Evolutionary conservation across 441 rosid species (phyloP).

Genomic region (Lepidium campestre): DNA sequence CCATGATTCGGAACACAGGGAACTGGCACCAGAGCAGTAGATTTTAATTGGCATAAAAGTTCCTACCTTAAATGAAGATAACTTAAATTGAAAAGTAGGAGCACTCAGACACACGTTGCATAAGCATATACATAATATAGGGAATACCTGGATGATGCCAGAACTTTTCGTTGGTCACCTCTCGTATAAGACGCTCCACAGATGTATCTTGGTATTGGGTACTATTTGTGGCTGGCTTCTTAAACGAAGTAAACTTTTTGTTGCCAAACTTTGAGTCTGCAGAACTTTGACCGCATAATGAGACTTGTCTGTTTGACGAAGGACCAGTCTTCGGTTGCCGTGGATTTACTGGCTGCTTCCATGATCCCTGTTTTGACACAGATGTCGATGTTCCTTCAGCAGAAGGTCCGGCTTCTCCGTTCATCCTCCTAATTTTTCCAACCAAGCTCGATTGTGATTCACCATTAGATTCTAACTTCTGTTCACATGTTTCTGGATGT

Average conservation of each 20-base stretch:
- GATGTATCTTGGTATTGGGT: constrained; percentile 83
- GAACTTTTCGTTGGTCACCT: constrained; percentile 88
- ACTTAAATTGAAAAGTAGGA: constrained; percentile 17
- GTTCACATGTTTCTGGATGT: constrained; percentile 41
- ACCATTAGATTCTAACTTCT: constrained; percentile 62
- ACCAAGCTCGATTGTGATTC: constrained; percentile 45
- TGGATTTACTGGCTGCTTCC: constrained; percentile 71
- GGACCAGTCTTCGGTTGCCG: constrained; percentile 50
- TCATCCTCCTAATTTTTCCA: constrained; percentile 55
- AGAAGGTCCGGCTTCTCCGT: constrained; percentile 51
- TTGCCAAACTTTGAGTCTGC: constrained; percentile 58
- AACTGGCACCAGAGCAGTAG: constrained; percentile 42
- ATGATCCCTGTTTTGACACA: constrained; percentile 72
- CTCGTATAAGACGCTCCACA: constrained; percentile 95
- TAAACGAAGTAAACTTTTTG: constrained; percentile 62
- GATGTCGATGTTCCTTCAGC: constrained; percentile 46
- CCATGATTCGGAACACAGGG: constrained; percentile 37
- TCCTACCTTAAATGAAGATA: constrained; percentile 24
- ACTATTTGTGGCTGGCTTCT: constrained; percentile 44
- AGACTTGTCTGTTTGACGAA: constrained; percentile 51
- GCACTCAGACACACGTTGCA: constrained; percentile 11
- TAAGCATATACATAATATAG: not conserved
- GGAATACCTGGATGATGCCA: constrained; percentile 94
- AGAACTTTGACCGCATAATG: constrained; percentile 46
- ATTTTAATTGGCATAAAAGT: constrained; percentile 31